Conservation (phyloP, 23 red algal species). For the Gracilaria domingensis region DNA sequence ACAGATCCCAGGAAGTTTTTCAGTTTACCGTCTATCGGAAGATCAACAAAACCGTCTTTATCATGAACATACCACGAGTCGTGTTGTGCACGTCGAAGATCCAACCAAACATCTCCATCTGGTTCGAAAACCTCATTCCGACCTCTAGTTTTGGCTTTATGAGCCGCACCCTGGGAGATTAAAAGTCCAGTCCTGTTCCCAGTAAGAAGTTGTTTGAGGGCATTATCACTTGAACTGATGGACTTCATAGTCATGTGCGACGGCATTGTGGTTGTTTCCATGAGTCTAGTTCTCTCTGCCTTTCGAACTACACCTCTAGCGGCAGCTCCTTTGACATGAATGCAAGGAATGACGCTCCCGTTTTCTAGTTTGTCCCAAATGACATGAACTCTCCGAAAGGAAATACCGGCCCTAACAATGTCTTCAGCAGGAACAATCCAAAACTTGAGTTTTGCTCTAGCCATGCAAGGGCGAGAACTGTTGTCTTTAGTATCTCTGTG, state of each 20-base stretch:
- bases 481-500: too few species aligned
- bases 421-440: too few species aligned
- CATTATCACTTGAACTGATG: neutral
- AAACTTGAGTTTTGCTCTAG: too few species aligned
- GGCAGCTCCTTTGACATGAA: neutral
- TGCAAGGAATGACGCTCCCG: neutral
- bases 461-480: too few species aligned
- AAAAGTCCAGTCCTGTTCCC: neutral
- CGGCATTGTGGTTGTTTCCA: neutral
- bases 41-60: neutral
- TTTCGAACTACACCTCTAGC: neutral
- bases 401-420: too few species aligned
- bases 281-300: neutral
- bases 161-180: neutral
- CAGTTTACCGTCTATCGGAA: neutral
- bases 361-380: neutral
- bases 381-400: neutral
- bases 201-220: neutral
- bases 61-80: neutral
- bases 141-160: neutral
- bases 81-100: neutral
- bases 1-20: neutral
- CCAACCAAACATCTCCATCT: neutral
- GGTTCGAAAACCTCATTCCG: too few species aligned
- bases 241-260: neutral